These are phyloP conservation scores for Penicillium arizonense DNA, from an alignment of 495 filamentous ascomycete genomes.

Conservation along the genomic window DNA sequence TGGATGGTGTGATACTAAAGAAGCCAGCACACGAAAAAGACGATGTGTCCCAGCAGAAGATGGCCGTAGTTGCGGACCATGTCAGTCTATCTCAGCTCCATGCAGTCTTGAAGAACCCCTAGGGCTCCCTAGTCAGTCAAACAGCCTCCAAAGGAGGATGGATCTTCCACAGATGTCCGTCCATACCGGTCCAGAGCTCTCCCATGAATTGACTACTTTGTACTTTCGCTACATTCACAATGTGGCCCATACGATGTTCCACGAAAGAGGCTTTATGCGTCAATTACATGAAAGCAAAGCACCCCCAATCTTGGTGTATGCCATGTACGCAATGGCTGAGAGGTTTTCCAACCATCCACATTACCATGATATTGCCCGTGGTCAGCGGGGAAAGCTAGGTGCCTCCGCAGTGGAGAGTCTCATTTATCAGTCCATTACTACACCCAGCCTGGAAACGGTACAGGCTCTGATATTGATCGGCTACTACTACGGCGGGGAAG, in stretches of 20 bases:
- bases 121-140: background rate
- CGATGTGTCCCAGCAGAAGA: slow-evolving; percentile 15
- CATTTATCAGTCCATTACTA: slow-evolving; percentile 5
- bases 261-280: slow-evolving; percentile 18
- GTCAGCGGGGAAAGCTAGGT: slow-evolving; percentile 14
- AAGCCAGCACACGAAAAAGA: slow-evolving; percentile 15
- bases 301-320: slow-evolving; percentile 16
- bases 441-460: slow-evolving; percentile 20
- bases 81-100: slow-evolving; percentile 7
- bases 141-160: background rate
- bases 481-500: slow-evolving; percentile 21
- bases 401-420: slow-evolving; percentile 10
- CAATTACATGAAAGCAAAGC: slow-evolving; percentile 17
- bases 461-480: slow-evolving; percentile 19
- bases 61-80: slow-evolving; percentile 13
- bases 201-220: slow-evolving; percentile 15
- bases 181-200: background rate
- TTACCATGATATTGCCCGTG: slow-evolving; percentile 10
- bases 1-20: background rate
- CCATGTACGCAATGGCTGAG: slow-evolving; percentile 24
- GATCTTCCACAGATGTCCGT: background rate
- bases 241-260: slow-evolving; percentile 24
- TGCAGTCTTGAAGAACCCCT: slow-evolving; percentile 10
- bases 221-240: slow-evolving; percentile 28
- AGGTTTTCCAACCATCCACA: slow-evolving; percentile 18